phyloP scores from a whole-genome alignment of 83 land plant species.

The Larix sibirica region DNA sequence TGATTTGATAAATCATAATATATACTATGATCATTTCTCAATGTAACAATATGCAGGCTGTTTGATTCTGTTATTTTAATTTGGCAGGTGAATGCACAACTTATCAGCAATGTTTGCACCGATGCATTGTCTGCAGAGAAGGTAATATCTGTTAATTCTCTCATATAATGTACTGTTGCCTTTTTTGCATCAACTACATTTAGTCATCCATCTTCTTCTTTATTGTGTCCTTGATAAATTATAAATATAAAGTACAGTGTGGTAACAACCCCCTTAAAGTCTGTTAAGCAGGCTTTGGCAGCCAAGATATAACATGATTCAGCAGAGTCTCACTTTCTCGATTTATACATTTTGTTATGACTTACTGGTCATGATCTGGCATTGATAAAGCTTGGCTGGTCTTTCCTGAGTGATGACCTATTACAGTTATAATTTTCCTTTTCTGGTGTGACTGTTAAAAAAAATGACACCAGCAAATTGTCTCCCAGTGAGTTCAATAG shows the following conservation, averaged over 20 bases:
- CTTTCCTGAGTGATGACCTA: too few relatives aligned
- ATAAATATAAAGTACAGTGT: not conserved
- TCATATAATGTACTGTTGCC: not conserved
- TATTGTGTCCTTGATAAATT: not conserved
- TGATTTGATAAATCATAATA: not conserved
- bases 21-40: not conserved
- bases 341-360: not conserved
- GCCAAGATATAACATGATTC: too few relatives aligned
- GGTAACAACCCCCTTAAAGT: not conserved
- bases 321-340: too few relatives aligned
- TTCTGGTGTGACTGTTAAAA: too few relatives aligned
- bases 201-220: not conserved
- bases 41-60: not conserved
- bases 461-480: too few relatives aligned
- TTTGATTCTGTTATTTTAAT: not conserved
- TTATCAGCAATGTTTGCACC: conserved; percentile 95
- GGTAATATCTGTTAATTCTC: conserved; percentile 38
- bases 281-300: too few relatives aligned
- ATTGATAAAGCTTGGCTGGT: too few relatives aligned
- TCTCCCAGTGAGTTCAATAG: too few relatives aligned
- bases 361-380: not conserved
- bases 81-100: conserved; percentile 93
- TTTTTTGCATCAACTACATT: not conserved
- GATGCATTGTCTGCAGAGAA: conserved; percentile 99
- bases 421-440: too few relatives aligned